Conservation (phyloP, 225 moss, liverwort and hornwort species). For the Marchantia paleacea region DNA sequence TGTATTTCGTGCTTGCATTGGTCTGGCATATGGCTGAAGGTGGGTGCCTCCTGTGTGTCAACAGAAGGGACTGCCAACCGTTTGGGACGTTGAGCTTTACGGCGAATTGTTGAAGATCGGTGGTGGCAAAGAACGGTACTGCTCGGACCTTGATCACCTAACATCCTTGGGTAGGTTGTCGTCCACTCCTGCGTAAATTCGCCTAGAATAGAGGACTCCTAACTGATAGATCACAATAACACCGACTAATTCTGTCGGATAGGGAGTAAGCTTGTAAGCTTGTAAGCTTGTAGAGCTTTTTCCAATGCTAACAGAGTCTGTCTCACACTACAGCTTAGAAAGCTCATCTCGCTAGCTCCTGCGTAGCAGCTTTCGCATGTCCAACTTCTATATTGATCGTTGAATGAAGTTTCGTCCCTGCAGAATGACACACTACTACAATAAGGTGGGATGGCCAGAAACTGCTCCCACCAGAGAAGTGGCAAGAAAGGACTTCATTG, state of each 20-base stretch:
- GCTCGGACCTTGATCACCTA: constrained; percentile 13
- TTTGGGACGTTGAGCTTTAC: constrained; percentile 88
- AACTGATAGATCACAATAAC: not conserved
- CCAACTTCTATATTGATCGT: too few species aligned
- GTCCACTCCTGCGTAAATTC: not conserved
- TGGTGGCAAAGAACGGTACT: constrained; percentile 89
- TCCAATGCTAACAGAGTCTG: too few species aligned
- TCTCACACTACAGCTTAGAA: too few species aligned
- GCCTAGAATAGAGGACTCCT: not conserved
- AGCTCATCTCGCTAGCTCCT: too few species aligned
- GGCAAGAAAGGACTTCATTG: constrained; percentile 73
- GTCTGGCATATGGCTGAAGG: too few species aligned
- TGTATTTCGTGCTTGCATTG: too few species aligned
- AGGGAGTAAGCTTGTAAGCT: too few species aligned
- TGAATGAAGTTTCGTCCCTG: not conserved
- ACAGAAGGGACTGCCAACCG: constrained; percentile 58
- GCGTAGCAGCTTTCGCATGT: too few species aligned
- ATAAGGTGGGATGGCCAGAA: constrained; percentile 79
- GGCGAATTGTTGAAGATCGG: constrained; percentile 95
- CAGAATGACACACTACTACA: constrained; percentile 87
- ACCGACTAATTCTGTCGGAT: not conserved
- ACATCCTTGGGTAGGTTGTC: constrained; percentile 15
- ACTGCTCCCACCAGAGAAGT: constrained; percentile 42
- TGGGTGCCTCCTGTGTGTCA: too few species aligned
- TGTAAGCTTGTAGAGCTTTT: too few species aligned